These are phyloP conservation scores for Podaxis carcinomalis DNA, from an alignment of 768 basidiomycete species.

Conservation along the genomic window DNA sequence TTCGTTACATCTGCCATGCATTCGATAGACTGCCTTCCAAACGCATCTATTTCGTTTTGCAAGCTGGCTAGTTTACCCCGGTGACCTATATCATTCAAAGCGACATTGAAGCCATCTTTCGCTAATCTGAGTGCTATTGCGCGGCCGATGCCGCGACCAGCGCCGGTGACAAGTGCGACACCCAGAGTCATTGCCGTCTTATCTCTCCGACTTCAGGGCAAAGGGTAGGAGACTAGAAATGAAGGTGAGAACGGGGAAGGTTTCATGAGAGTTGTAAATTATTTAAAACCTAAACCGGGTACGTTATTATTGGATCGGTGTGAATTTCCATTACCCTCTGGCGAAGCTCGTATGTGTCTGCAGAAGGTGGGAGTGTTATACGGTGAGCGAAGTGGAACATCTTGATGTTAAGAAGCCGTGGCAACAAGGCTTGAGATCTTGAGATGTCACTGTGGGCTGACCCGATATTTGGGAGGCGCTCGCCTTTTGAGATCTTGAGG, in stretches of 20 bases:
- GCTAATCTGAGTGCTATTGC: slow-evolving; percentile 45
- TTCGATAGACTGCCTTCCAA: slow-evolving; percentile 11
- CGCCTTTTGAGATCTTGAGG: too few relatives aligned
- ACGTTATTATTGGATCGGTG: too few relatives aligned
- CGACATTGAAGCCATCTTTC: slow-evolving; percentile 41
- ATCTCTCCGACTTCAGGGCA: neutral
- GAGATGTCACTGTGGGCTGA: too few relatives aligned
- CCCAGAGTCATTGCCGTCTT: slow-evolving; percentile 5
- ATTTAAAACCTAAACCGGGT: neutral
- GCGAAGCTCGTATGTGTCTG: too few relatives aligned
- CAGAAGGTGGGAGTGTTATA: too few relatives aligned
- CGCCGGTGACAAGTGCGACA: slow-evolving; percentile 31
- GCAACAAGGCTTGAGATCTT: too few relatives aligned
- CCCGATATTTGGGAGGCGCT: too few relatives aligned
- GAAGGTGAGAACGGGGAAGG: neutral
- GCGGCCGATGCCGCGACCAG: slow-evolving; percentile 44
- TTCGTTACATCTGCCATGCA: slow-evolving; percentile 15
- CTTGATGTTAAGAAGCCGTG: too few relatives aligned
- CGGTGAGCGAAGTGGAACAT: too few relatives aligned
- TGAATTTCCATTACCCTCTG: too few relatives aligned
- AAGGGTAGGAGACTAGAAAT: neutral
- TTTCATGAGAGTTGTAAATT: neutral
- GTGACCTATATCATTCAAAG: slow-evolving; percentile 38
- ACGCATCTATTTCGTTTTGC: slow-evolving; percentile 9
- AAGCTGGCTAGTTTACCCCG: slow-evolving; percentile 21